Evolutionary conservation across 2,329 filamentous ascomycete species (phyloP).

Genomic region (Thelonectria olida): DNA sequence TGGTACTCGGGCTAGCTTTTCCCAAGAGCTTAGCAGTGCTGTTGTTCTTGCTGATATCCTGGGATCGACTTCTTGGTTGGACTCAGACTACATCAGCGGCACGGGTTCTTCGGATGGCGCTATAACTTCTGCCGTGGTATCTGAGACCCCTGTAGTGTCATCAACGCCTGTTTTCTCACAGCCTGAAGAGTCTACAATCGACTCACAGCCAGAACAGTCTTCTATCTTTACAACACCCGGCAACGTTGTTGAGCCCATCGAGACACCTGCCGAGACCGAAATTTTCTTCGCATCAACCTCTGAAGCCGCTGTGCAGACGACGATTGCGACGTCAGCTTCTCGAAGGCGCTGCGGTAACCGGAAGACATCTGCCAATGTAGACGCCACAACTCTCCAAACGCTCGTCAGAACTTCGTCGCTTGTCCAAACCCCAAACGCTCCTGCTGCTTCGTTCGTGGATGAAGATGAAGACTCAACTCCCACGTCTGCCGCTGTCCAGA

Average conservation of each 20-base stretch:
- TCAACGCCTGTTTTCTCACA: neutral
- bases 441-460: neutral
- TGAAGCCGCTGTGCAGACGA: neutral
- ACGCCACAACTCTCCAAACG: neutral
- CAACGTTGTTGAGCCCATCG: neutral
- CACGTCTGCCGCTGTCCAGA: neutral
- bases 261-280: neutral
- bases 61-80: constrained; percentile 24
- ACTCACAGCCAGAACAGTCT: neutral
- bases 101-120: neutral
- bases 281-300: neutral
- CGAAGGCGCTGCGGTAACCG: neutral
- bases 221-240: neutral
- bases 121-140: neutral
- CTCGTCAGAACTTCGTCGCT: neutral
- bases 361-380: neutral
- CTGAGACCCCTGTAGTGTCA: neutral
- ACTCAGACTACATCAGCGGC: constrained; percentile 18
- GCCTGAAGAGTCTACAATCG: neutral
- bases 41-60: constrained; percentile 22
- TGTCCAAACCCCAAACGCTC: neutral
- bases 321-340: neutral
- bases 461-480: neutral
- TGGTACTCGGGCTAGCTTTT: constrained; percentile 60
- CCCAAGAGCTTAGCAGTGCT: constrained; percentile 41